Conservation (phyloP, 23 red algal genomes). For the Cyanidioschyzon merolae region DNA sequence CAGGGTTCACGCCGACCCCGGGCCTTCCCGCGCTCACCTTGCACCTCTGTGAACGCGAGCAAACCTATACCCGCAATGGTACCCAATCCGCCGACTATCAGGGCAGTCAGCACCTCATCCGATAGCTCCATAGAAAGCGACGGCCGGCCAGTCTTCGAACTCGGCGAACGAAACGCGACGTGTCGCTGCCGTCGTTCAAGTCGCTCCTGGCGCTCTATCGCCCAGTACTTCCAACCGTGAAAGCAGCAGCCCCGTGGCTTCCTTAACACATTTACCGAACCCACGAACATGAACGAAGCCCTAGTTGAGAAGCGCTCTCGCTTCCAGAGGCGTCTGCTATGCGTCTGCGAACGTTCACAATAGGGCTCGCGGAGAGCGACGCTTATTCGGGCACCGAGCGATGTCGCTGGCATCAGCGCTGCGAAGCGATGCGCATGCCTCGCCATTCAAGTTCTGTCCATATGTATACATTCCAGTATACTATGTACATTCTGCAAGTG, state of each 20-base stretch:
- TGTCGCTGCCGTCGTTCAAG: not conserved
- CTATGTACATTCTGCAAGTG: too few relatives aligned
- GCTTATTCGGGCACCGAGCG: too few relatives aligned
- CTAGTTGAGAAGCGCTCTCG: too few relatives aligned
- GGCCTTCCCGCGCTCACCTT: conserved; percentile 49
- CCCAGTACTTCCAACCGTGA: not conserved
- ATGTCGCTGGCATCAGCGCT: not conserved
- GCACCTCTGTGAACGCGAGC: conserved; percentile 59
- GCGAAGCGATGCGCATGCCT: not conserved
- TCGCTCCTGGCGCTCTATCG: not conserved
- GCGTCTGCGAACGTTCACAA: too few relatives aligned
- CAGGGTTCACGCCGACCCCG: conserved; percentile 55
- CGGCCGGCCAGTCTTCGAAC: not conserved
- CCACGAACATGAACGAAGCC: too few relatives aligned
- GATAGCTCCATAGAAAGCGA: not conserved
- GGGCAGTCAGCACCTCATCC: conserved; percentile 7
- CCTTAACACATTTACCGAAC: not conserved
- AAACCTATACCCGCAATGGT: conserved; percentile 43
- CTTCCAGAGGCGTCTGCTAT: too few relatives aligned
- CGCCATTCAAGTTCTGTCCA: not conserved
- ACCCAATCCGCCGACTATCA: conserved; percentile 35
- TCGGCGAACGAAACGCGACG: not conserved
- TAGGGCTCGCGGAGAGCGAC: too few relatives aligned
- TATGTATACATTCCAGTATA: too few relatives aligned
- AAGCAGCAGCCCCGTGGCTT: not conserved